These are phyloP conservation scores for Sphagnum contortum DNA, from an alignment of 225 moss, liverwort and hornwort species.

Conservation along the genomic window DNA sequence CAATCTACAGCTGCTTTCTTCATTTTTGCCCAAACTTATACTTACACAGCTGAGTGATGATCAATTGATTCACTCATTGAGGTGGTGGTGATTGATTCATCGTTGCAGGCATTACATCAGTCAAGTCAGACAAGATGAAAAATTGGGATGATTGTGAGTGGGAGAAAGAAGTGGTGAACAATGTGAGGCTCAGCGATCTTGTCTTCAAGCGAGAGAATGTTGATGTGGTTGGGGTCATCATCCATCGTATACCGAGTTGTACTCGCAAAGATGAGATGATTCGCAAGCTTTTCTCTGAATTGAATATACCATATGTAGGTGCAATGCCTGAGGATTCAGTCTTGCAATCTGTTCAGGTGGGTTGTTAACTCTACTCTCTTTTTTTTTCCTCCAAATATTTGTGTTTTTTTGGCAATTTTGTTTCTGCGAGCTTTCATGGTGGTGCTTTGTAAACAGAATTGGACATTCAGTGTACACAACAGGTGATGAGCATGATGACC, in stretches of 20 bases:
- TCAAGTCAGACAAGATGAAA: conserved; percentile 18
- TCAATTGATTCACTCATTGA: no score
- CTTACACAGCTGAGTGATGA: not conserved
- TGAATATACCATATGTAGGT: conserved; percentile 57
- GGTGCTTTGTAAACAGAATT: no score
- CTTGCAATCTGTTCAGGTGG: conserved; percentile 76
- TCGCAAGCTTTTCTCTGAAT: conserved; percentile 40
- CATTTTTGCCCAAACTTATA: not conserved
- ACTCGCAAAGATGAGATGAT: conserved; percentile 42
- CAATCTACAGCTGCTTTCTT: no score
- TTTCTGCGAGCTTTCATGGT: no score
- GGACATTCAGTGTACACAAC: no score
- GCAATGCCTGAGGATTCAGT: conserved; percentile 78
- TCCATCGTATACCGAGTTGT: conserved; percentile 65
- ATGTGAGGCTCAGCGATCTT: conserved; percentile 55
- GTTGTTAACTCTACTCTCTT: not conserved
- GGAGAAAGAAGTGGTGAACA: conserved; percentile 68
- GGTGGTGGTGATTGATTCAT: no score
- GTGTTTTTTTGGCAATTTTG: no score
- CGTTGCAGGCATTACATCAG: conserved; percentile 43
- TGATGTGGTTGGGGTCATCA: conserved; percentile 66
- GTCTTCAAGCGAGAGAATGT: conserved; percentile 71
- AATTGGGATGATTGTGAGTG: conserved; percentile 52
- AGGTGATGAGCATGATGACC: no score
- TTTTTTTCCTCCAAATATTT: no score